Evolutionary conservation across 2,329 filamentous ascomycete genomes (phyloP), one percentile per base, ranked within the genome.

Genomic region (Rhinocladiella similis): DNA sequence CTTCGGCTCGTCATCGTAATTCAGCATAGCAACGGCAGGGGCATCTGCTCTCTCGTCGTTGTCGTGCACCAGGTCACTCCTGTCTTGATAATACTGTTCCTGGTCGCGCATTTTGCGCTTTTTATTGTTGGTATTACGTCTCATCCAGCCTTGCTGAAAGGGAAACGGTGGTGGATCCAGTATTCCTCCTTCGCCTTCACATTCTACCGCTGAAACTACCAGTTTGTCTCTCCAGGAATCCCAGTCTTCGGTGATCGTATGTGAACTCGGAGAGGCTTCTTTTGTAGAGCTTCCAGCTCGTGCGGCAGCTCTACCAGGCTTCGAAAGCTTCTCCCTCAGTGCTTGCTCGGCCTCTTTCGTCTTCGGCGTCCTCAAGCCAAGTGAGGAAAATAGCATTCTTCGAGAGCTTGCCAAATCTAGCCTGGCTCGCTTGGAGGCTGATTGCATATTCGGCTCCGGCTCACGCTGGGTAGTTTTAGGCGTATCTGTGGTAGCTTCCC

Each of bases 81-180:
- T 49, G 10, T 47, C 35, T 20, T 62, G 47, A 47, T 62, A 52
- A 33, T 52, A 61, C 19, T 59, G 57, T 27, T 39, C 47, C 14
- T 57, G 42, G 39, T 59, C 59, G n/a, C 59, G 59, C 22, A 43
- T 41, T 20, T 50, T 51, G 3, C 56, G 47, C 36, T 62, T 62
- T 45, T 53, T 55, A 19, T 52, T 59, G 16, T 35, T 50, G 13
- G 64, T 81, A 81, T 58, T 80, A 77, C 53, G 67, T 66, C 64
- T 73, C 63, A 69, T 60, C 93, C 92, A 97, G 46, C 89, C 83
- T 70, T 97, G 91, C 14, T 89, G 79, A 70, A 97, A 97, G 0
- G 92, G 92, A 67, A 95, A 97, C 0, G 92, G 90, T 0, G 93
- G 92, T 33, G 89, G 82, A 51, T 83, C 88, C 45, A 96, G 77